phyloP scores from a whole-genome alignment of 73 alveolate species.

The Stentor roeselii region DNA sequence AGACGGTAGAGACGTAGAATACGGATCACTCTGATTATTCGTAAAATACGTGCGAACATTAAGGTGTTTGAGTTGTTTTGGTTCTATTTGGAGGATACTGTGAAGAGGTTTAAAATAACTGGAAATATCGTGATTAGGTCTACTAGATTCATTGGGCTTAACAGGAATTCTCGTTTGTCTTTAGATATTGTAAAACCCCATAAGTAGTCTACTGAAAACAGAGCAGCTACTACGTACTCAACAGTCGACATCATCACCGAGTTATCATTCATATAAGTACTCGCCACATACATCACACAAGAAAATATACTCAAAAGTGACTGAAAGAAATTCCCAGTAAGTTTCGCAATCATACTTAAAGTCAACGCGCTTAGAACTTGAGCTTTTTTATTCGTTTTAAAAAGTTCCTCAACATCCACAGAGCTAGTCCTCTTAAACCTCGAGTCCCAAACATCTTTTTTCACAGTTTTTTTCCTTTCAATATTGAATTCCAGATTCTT shows the following conservation, averaged over 20 bases:
- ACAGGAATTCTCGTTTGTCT: slow-evolving; percentile 33
- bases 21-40: slow-evolving; percentile 48
- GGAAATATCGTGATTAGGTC: slow-evolving; percentile 50
- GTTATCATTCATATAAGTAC: background rate
- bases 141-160: slow-evolving; percentile 31
- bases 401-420: no score
- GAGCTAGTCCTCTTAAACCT: no score
- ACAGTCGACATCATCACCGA: background rate
- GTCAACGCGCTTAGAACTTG: no score
- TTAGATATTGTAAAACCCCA: slow-evolving; percentile 39
- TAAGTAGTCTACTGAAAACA: slow-evolving; percentile 38
- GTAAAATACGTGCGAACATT: slow-evolving; percentile 49
- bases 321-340: slow-evolving; percentile 22
- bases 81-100: slow-evolving; percentile 27
- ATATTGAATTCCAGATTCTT: no score
- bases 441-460: no score
- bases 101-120: slow-evolving; percentile 26
- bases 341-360: background rate
- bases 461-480: no score
- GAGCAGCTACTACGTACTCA: slow-evolving; percentile 32
- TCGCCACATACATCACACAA: background rate
- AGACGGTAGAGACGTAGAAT: slow-evolving; percentile 53
- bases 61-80: background rate
- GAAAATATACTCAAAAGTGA: background rate
- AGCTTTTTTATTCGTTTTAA: no score